Conservation (phyloP, 495 filamentous ascomycete species). For the Daldinia bambusicola region DNA sequence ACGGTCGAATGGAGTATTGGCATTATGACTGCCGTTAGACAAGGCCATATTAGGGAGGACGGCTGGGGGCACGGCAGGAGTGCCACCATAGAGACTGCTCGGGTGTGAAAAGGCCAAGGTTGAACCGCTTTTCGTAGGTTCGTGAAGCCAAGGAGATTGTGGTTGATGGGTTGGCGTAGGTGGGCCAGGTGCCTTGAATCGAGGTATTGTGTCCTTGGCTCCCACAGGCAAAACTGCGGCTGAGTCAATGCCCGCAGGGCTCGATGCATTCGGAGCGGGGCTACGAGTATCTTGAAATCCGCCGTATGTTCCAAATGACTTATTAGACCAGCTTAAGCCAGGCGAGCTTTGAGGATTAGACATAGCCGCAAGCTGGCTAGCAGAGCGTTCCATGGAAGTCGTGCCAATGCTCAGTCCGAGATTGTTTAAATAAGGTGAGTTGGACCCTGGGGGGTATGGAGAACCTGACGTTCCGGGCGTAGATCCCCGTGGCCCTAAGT, state of each 20-base stretch:
- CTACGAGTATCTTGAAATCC: constrained; percentile 8
- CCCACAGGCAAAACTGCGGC: constrained; percentile 13
- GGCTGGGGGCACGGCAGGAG: constrained; percentile 30
- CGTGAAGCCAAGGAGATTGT: constrained; percentile 23
- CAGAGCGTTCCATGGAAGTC: constrained; percentile 36
- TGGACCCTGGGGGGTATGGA: constrained; percentile 6
- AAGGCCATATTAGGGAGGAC: constrained; percentile 28
- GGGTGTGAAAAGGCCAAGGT: constrained; percentile 49
- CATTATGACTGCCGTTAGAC: constrained; percentile 44
- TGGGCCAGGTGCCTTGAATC: constrained; percentile 19
- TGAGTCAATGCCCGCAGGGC: constrained; percentile 20
- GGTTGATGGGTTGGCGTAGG: constrained; percentile 24
- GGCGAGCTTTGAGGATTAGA: constrained; percentile 25
- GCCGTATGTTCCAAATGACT: background rate
- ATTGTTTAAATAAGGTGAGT: constrained; percentile 19
- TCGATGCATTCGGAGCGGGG: constrained; percentile 14
- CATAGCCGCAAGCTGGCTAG: constrained; percentile 16
- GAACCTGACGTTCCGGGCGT: constrained; percentile 16
- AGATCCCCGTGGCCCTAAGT: constrained; percentile 16
- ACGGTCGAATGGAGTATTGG: constrained; percentile 38
- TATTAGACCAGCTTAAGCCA: constrained; percentile 22
- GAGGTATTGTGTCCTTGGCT: constrained; percentile 4
- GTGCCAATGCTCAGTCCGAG: constrained; percentile 7
- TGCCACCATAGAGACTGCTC: constrained; percentile 51
- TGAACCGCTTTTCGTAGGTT: constrained; percentile 31